These are phyloP conservation scores for Eurotiales sp. DNA, from an alignment of 2,329 filamentous ascomycete species.

Conservation along the genomic window DNA sequence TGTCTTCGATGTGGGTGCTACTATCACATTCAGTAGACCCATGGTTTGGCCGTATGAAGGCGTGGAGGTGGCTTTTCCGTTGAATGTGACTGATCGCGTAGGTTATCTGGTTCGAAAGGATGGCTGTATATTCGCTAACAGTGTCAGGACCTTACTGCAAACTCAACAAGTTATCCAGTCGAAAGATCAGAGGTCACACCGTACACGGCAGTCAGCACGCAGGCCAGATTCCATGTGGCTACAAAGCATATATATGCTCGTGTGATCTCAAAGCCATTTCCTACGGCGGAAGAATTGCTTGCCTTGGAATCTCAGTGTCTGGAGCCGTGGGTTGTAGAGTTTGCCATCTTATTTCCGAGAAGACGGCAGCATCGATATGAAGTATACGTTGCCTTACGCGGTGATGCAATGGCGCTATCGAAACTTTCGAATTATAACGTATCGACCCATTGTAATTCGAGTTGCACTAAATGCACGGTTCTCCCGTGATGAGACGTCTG, in stretches of 20 bases:
- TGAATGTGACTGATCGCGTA: constrained; percentile 42
- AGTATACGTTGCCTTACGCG: constrained; percentile 36
- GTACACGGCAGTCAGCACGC: constrained; percentile 40
- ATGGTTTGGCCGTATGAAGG: constrained; percentile 43
- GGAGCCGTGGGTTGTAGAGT: constrained; percentile 37
- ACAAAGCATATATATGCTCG: constrained; percentile 43
- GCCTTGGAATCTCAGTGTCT: constrained; percentile 36
- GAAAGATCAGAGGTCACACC: constrained; percentile 37
- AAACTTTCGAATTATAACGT: constrained; percentile 42
- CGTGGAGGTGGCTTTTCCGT: constrained; percentile 40
- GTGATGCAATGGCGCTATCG: constrained; percentile 40
- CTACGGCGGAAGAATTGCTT: constrained; percentile 39
- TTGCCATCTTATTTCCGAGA: constrained; percentile 39
- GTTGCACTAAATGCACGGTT: constrained; percentile 11
- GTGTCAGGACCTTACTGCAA: constrained; percentile 29
- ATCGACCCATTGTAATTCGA: constrained; percentile 37
- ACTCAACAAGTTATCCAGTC: constrained; percentile 31
- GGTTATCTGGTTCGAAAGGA: too few relatives aligned
- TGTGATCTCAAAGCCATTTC: constrained; percentile 39
- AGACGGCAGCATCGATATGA: constrained; percentile 28
- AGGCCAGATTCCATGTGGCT: constrained; percentile 39
- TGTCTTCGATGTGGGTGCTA: constrained; percentile 47
- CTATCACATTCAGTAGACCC: constrained; percentile 48
- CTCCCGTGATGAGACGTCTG: neutral
- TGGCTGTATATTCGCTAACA: too few relatives aligned